These are phyloP conservation scores for Penicillium dipodomyicola DNA, from an alignment of 495 filamentous ascomycete species.

Conservation along the genomic window DNA sequence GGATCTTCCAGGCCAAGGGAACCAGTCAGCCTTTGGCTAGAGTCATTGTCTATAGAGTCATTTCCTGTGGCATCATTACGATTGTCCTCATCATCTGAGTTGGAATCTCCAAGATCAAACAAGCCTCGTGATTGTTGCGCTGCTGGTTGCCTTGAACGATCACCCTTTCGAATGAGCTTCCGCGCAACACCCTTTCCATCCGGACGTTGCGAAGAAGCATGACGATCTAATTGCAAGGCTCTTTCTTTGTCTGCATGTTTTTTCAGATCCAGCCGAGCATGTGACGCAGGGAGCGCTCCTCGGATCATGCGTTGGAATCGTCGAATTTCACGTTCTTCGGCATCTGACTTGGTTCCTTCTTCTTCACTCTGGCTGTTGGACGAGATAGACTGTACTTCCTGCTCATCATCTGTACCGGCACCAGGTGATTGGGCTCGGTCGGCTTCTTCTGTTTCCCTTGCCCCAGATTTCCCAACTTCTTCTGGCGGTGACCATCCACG, in stretches of 20 bases:
- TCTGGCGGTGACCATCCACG: conserved; percentile 37
- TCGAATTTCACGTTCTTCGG: conserved; percentile 34
- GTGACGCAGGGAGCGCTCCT: conserved; percentile 89
- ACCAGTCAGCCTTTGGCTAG: conserved; percentile 6
- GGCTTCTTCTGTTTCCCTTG: conserved; percentile 8
- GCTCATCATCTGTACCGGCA: conserved; percentile 22
- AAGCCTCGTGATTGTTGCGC: conserved; percentile 28
- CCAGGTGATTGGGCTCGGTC: conserved; percentile 10
- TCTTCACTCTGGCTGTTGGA: conserved; percentile 21
- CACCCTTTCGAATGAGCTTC: conserved; percentile 33
- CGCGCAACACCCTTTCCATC: conserved; percentile 48
- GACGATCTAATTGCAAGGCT: conserved; percentile 22
- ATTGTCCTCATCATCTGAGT: conserved; percentile 49
- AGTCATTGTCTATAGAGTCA: conserved; percentile 6
- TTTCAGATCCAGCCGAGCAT: conserved; percentile 69
- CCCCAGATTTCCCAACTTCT: conserved; percentile 23
- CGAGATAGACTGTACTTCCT: conserved; percentile 22
- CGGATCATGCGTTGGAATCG: conserved; percentile 58
- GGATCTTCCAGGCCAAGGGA: conserved; percentile 25
- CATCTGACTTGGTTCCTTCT: conserved; percentile 15
- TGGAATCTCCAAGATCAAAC: conserved; percentile 51
- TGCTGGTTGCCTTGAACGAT: conserved; percentile 14
- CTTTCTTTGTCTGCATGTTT: conserved; percentile 38
- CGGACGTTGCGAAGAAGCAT: conserved; percentile 19
- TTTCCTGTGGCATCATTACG: conserved; percentile 3